Evolutionary conservation across 257 asterid species (phyloP).

Genomic region (Nicotiana tabacum): DNA sequence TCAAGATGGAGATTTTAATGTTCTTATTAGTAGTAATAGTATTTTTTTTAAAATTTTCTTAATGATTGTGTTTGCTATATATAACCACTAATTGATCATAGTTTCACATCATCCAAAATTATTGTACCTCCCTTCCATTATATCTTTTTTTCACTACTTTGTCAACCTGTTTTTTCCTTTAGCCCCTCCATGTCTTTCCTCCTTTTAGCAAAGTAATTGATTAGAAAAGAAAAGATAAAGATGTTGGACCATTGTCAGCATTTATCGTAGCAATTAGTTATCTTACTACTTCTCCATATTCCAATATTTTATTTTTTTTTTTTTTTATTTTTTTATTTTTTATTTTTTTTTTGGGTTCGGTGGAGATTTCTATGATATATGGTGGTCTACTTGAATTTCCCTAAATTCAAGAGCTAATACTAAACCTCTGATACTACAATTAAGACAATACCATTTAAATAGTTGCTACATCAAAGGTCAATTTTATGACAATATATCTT

Average conservation of each 20-base stretch:
- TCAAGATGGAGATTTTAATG: neutral
- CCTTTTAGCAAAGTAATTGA: neutral
- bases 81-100: neutral
- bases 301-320: too few relatives aligned
- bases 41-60: neutral
- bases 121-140: constrained; percentile 28
- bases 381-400: neutral
- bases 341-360: neutral
- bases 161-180: constrained; percentile 16
- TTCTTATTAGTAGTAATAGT: neutral
- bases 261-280: neutral
- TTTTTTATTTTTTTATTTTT: too few relatives aligned
- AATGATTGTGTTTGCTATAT: neutral
- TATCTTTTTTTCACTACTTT: constrained; percentile 4
- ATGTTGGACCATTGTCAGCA: neutral
- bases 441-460: neutral
- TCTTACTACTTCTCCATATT: neutral
- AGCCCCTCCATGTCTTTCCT: neutral
- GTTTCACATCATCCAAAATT: constrained; percentile 15
- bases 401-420: neutral
- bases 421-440: neutral
- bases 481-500: neutral
- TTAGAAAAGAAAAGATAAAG: constrained; percentile 1
- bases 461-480: neutral
- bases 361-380: neutral